Evolutionary conservation across 768 basidiomycete genomes (phyloP).

Genomic region (Xanthoconium purpureum): DNA sequence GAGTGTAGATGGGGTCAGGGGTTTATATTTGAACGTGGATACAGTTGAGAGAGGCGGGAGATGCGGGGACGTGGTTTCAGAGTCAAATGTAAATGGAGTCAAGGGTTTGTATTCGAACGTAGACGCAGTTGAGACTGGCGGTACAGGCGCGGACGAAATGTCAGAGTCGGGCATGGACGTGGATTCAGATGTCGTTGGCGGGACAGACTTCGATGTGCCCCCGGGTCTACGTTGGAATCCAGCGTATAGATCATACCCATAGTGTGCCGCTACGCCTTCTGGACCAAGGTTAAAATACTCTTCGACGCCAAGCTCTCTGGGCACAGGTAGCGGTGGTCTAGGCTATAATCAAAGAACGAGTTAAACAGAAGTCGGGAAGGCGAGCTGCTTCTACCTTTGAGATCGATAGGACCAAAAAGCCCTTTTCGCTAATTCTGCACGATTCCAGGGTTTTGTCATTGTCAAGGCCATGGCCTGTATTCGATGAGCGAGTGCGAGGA

Average conservation of each 20-base stretch:
- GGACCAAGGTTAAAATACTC: neutral
- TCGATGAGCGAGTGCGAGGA: neutral
- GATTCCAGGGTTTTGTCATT: constrained; percentile 3
- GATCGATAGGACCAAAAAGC: neutral
- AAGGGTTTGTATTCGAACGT: neutral
- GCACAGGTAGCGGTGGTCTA: neutral
- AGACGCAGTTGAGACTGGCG: neutral
- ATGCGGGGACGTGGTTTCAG: neutral
- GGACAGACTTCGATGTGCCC: too few relatives aligned
- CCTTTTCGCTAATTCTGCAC: neutral
- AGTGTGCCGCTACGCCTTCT: neutral
- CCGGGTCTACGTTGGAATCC: too few relatives aligned
- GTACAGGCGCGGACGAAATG: neutral
- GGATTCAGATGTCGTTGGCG: neutral
- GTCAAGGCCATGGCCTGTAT: neutral
- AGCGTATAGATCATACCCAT: neutral
- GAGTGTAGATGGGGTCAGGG: neutral
- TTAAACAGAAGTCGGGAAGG: neutral
- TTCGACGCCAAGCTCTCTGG: neutral
- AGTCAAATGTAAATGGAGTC: neutral
- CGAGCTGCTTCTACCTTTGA: neutral
- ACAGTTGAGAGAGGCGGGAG: neutral
- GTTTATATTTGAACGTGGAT: neutral
- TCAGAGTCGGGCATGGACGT: neutral
- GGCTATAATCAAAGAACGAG: neutral